A percentile compares a stretch with the other conserved stretches of the same genome.
phyloP scores from a whole-genome alignment of 83 land plant species.

The Diphasiastrum complanatum region DNA sequence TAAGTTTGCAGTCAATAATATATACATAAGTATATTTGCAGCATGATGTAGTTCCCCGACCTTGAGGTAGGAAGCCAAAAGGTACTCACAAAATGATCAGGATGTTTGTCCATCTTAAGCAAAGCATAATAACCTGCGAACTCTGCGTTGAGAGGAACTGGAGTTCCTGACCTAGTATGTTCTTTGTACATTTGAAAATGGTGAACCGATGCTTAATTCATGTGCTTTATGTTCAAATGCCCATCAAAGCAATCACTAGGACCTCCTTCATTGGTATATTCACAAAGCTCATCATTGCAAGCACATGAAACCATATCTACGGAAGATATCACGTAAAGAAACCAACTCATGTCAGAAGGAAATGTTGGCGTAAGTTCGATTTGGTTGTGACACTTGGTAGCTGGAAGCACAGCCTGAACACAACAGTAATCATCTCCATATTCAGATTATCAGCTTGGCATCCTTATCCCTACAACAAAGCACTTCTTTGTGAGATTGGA shows the following conservation, averaged over 20 bases:
- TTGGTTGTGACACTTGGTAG: too few relatives aligned
- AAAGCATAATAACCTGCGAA: slow-evolving; percentile 97
- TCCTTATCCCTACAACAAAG: too few relatives aligned
- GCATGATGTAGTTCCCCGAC: too few relatives aligned
- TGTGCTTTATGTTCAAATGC: slow-evolving; percentile 96
- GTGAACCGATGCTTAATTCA: slow-evolving; percentile 96
- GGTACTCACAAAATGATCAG: slow-evolving; percentile 76
- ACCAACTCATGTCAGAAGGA: background rate
- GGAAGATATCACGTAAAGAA: too few relatives aligned
- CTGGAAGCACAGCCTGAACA: too few relatives aligned
- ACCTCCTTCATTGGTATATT: slow-evolving; percentile 86
- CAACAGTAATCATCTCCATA: background rate
- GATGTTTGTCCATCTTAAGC: slow-evolving; percentile 92
- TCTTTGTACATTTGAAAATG: slow-evolving; percentile 96
- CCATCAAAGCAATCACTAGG: slow-evolving; percentile 96
- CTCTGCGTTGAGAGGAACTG: slow-evolving; percentile 64
- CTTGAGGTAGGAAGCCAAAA: background rate
- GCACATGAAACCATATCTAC: slow-evolving; percentile 91
- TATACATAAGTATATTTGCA: too few relatives aligned
- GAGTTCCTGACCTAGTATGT: slow-evolving; percentile 64
- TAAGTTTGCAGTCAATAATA: too few relatives aligned
- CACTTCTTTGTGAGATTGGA: too few relatives aligned
- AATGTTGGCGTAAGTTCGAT: too few relatives aligned
- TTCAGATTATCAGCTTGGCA: too few relatives aligned
- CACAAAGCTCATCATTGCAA: slow-evolving; percentile 98